Evolutionary conservation across 495 filamentous ascomycete species (phyloP).

Genomic region (Massariosphaeria phaeospora): DNA sequence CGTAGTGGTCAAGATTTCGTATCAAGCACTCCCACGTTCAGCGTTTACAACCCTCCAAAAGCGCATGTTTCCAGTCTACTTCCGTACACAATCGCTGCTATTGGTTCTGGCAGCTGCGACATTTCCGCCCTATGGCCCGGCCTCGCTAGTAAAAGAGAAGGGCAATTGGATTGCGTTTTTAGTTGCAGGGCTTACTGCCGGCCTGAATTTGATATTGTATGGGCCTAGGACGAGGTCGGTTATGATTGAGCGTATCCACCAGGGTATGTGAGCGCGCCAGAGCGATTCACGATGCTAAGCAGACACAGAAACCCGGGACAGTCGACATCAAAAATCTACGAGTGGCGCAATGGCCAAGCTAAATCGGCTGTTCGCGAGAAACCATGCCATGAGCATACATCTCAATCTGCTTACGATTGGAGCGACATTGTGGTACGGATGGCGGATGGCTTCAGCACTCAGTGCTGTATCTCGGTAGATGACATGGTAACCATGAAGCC

Average conservation of each 20-base stretch:
- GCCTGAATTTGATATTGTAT: conserved; percentile 43
- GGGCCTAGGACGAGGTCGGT: conserved; percentile 45
- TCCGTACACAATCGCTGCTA: conserved; percentile 45
- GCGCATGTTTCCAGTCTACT: conserved; percentile 53
- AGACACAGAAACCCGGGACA: not conserved
- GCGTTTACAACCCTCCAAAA: conserved; percentile 51
- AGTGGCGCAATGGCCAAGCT: conserved; percentile 41
- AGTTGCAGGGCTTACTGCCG: conserved; percentile 41
- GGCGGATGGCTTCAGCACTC: conserved; percentile 41
- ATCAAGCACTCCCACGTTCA: conserved; percentile 44
- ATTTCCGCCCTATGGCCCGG: conserved; percentile 43
- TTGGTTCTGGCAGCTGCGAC: conserved; percentile 46
- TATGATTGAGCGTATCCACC: conserved; percentile 45
- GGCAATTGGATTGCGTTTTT: conserved; percentile 42
- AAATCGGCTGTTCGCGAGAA: conserved; percentile 46
- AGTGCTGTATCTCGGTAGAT: no score
- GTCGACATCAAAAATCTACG: not conserved
- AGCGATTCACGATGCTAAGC: not conserved
- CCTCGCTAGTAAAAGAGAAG: conserved; percentile 38
- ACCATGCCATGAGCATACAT: conserved; percentile 55
- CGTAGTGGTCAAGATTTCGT: conserved; percentile 50
- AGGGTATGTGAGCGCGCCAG: conserved; percentile 34
- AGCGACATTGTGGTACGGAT: conserved; percentile 50
- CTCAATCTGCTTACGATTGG: conserved; percentile 50
- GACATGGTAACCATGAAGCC: no score